Percentiles rank a stretch among this genome's conserved stretches.
phyloP scores from a whole-genome alignment of 2,329 filamentous ascomycete species.

The Pseudodiploospora longispora region DNA sequence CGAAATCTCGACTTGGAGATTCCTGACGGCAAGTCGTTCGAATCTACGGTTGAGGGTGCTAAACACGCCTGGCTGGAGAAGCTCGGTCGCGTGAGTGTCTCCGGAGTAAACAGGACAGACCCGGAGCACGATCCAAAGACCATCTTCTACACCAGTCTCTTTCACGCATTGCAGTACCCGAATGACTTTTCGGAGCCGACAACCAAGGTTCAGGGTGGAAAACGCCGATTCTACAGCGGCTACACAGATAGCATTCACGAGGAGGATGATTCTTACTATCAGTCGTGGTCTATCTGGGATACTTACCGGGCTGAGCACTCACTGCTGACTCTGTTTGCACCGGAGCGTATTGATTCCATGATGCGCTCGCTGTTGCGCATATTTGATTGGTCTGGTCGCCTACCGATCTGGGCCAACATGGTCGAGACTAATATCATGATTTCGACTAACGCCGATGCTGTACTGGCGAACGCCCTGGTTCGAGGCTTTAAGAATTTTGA shows the following conservation, averaged over 20 bases:
- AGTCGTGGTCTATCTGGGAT: slow-evolving; percentile 44
- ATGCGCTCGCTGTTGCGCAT: slow-evolving; percentile 36
- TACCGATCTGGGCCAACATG: slow-evolving; percentile 42
- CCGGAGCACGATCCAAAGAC: slow-evolving; percentile 32
- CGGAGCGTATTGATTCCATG: slow-evolving; percentile 38
- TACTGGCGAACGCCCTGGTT: slow-evolving; percentile 37
- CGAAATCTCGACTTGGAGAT: slow-evolving; percentile 36
- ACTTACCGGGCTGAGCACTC: slow-evolving; percentile 40
- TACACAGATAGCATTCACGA: slow-evolving; percentile 37
- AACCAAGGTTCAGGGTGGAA: slow-evolving; percentile 9
- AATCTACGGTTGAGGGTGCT: slow-evolving; percentile 28
- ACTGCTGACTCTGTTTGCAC: slow-evolving; percentile 35
- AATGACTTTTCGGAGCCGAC: slow-evolving; percentile 38
- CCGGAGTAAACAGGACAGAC: slow-evolving; percentile 33
- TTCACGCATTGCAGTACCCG: slow-evolving; percentile 39
- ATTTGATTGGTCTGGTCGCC: slow-evolving; percentile 36
- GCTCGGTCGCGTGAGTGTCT: slow-evolving; percentile 32
- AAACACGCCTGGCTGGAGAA: slow-evolving; percentile 38
- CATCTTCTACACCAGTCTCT: slow-evolving; percentile 38
- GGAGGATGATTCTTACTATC: slow-evolving; percentile 37
- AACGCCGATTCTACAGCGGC: slow-evolving; percentile 34
- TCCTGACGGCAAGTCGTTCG: slow-evolving; percentile 26
- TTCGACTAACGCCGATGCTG: slow-evolving; percentile 38
- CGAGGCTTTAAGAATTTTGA: slow-evolving; percentile 35
- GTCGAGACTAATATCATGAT: slow-evolving; percentile 45